Conservation (phyloP, 805 yeast species). For the Sugiyamaella mastotermitis region DNA sequence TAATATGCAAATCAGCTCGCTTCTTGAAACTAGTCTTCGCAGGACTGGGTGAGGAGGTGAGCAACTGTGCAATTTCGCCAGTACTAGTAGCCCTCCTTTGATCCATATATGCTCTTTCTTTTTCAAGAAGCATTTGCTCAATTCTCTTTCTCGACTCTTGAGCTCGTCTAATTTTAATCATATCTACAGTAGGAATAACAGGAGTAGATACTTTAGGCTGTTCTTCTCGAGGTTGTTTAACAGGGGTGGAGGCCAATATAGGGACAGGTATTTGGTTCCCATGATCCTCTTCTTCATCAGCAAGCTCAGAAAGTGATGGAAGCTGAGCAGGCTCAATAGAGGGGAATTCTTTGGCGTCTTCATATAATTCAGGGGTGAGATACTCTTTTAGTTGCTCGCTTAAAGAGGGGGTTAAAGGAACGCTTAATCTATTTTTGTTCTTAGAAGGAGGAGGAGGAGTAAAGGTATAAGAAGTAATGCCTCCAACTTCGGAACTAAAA, state of each 20-base stretch:
- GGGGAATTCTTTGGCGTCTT: slow-evolving; percentile 3
- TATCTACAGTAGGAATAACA: not conserved
- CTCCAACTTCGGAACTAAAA: too few species aligned
- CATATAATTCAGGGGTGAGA: slow-evolving; percentile 7
- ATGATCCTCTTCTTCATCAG: too few species aligned
- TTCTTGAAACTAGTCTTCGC: not conserved
- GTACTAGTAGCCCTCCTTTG: slow-evolving; percentile 1
- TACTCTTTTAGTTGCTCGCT: slow-evolving; percentile 14
- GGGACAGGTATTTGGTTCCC: too few species aligned
- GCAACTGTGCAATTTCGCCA: not conserved
- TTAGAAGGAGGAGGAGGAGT: slow-evolving; percentile 1
- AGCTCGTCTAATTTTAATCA: slow-evolving; percentile 3
- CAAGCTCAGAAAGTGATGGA: too few species aligned
- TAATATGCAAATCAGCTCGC: too few species aligned
- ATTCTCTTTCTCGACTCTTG: slow-evolving; percentile 6
- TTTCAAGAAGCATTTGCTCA: slow-evolving; percentile 4
- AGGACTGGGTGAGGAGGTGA: slow-evolving; percentile 1
- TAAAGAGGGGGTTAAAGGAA: slow-evolving; percentile 11
- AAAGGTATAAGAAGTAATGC: not conserved
- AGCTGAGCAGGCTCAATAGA: too few species aligned
- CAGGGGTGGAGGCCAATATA: too few species aligned
- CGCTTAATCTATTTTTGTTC: slow-evolving; percentile 7
- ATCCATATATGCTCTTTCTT: slow-evolving; percentile 4
- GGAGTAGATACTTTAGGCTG: not conserved
- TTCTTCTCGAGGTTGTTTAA: not conserved